A percentile compares a stretch with the other conserved stretches of the same genome.
phyloP scores from a whole-genome alignment of 2,329 filamentous ascomycete species.

The Daldinia sp. region DNA sequence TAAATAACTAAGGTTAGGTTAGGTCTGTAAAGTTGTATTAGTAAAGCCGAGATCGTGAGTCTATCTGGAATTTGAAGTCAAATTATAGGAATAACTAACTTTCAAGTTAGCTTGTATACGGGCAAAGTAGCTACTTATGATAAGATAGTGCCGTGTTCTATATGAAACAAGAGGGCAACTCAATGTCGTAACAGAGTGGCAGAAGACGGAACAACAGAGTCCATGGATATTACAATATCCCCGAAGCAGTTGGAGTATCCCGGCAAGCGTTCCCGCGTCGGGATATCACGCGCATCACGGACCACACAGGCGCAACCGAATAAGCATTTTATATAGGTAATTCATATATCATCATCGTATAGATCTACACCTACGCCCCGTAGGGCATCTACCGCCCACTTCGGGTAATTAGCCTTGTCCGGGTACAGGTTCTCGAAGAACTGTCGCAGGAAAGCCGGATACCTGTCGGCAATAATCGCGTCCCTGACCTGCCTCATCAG shows the following conservation, averaged over 20 bases:
- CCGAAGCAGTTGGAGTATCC: not conserved
- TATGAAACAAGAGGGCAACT: not conserved
- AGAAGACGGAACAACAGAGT: not conserved
- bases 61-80: no score
- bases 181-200: not conserved
- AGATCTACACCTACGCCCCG: conserved; percentile 82
- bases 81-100: no score
- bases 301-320: not conserved
- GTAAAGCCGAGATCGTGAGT: not conserved
- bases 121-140: no score
- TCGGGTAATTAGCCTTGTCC: conserved; percentile 72
- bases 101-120: no score
- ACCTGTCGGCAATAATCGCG: conserved; percentile 82
- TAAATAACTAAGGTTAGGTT: not conserved
- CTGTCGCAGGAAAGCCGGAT: conserved; percentile 76
- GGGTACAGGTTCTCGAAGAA: conserved; percentile 82
- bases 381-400: conserved; percentile 85
- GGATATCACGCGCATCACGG: conserved; percentile 1
- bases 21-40: not conserved
- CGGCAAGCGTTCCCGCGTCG: not conserved
- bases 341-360: conserved; percentile 48
- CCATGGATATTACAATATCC: not conserved
- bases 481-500: conserved; percentile 80
- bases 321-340: no score
- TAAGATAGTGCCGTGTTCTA: not conserved